Evolutionary conservation across 169 alveolate genomes (phyloP).

Genomic region (Plasmodium coatneyi): DNA sequence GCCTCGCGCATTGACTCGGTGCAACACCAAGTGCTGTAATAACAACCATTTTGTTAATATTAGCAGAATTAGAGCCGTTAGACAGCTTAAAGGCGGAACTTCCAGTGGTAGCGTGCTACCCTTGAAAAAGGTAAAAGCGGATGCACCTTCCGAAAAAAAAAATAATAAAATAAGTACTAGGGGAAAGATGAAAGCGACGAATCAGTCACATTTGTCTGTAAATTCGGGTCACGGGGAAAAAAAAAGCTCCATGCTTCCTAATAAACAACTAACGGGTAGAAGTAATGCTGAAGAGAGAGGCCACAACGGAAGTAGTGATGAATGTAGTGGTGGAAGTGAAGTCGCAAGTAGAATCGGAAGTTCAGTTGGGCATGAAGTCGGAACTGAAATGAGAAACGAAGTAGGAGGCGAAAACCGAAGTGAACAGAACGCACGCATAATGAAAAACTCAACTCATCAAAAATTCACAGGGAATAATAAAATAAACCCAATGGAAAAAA

Average conservation of each 20-base stretch:
- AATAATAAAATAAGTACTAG: background rate
- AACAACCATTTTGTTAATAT: background rate
- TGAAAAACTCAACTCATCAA: background rate
- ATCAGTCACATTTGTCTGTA: background rate
- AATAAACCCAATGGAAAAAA: background rate
- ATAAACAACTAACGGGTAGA: background rate
- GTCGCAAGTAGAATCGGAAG: background rate
- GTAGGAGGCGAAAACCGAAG: background rate
- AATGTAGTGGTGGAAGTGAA: background rate
- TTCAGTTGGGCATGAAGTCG: background rate
- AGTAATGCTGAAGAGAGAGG: background rate
- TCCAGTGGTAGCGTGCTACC: background rate
- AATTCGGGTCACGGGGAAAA: background rate
- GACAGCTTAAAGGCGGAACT: background rate
- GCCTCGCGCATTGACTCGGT: background rate
- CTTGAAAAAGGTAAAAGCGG: background rate
- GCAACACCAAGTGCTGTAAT: background rate
- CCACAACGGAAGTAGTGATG: background rate
- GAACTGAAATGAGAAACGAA: background rate
- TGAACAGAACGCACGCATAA: background rate
- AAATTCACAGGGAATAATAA: background rate
- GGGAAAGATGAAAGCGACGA: background rate
- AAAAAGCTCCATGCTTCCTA: background rate
- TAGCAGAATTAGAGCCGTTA: constrained; percentile 4
- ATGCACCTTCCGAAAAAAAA: background rate